phyloP scores from a whole-genome alignment of 805 yeast genomes.

The Myxozyma nipponensis region DNA sequence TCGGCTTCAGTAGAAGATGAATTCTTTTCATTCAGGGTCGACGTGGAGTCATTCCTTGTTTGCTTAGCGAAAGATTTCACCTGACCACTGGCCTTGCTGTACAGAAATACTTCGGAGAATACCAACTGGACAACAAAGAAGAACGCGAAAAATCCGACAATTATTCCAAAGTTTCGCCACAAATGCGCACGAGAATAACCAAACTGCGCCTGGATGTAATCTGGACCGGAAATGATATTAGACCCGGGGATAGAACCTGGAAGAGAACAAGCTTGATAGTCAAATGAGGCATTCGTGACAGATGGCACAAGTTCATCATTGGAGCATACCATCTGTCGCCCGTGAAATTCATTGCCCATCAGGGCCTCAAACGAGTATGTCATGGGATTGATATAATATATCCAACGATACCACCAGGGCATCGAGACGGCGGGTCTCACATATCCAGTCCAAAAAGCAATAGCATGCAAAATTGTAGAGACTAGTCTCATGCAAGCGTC shows the following conservation, averaged over 20 bases:
- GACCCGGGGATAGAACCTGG: conserved; percentile 59
- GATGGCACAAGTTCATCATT: conserved; percentile 47
- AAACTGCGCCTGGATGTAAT: conserved; percentile 49
- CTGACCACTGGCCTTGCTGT: conserved; percentile 50
- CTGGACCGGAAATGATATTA: conserved; percentile 54
- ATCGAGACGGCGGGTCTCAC: conserved; percentile 51
- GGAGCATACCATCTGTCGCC: conserved; percentile 52
- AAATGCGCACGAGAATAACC: conserved; percentile 47
- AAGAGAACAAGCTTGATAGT: conserved; percentile 52
- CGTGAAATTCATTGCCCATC: conserved; percentile 62
- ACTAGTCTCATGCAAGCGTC: conserved; percentile 47
- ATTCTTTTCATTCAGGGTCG: not conserved
- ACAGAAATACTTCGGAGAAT: conserved; percentile 38
- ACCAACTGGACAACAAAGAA: conserved; percentile 52
- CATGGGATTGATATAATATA: conserved; percentile 55
- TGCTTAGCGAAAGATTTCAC: conserved; percentile 3
- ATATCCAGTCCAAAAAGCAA: conserved; percentile 47
- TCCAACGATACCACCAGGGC: conserved; percentile 72
- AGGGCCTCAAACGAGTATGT: conserved; percentile 60
- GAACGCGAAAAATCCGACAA: conserved; percentile 50
- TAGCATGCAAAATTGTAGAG: conserved; percentile 40
- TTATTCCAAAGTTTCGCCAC: conserved; percentile 65
- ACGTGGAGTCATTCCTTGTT: not conserved
- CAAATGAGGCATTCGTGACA: conserved; percentile 45
- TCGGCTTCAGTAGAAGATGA: not conserved